Base-by-base conservation (phyloP, 176 grass and related monocot genomes). In the Carex littledalei region DNA sequence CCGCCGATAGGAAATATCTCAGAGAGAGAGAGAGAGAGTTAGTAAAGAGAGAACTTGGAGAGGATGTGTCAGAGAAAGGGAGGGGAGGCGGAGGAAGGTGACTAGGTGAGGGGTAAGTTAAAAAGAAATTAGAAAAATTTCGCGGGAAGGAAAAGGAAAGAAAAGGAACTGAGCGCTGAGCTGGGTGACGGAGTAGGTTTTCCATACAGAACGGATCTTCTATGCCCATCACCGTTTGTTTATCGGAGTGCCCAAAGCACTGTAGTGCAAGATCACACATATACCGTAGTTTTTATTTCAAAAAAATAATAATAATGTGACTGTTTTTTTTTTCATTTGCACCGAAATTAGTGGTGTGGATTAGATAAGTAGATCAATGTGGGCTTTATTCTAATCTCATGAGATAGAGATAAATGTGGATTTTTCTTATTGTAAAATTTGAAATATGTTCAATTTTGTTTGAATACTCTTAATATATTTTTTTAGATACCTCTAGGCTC, bases 81-180 rank as follows among this genome's bases (percentile, higher is more conserved):
- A 43, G 13, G 41, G 8, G 16, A 83, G 41, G n/a, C 10, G 39
- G 37, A 54, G 22, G 61, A 50, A 61, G 61, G 22, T 43, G 59
- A 49, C 17, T 8, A 79, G 55, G 52, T 79, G 11, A 6, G 6
- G 14, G 35, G 37, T 13, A 39, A 41, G 43, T 26, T 12, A 61
- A 61, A 37, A 80, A 12, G 3, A 57, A 63, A 81, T 63, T 65
- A 50, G 80, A 82, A 64, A 63, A 54, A 43, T 82, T 82, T 82
- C 55, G 80, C 80, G 80, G 80, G 80, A 82, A 82, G 55, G 59
- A 58, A 80, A 80, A 80, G 77, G 54, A 45, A 82, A 67, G 35
- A 17, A 22, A 76, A 50, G 39, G 21, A 63, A 31, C 43, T 63
- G 54, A 63, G 18, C 17, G 79, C 29, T 81, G 80, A 83, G 80